phyloP scores from a whole-genome alignment of 1,139 yeast genomes.

The Lodderomyces theae region DNA sequence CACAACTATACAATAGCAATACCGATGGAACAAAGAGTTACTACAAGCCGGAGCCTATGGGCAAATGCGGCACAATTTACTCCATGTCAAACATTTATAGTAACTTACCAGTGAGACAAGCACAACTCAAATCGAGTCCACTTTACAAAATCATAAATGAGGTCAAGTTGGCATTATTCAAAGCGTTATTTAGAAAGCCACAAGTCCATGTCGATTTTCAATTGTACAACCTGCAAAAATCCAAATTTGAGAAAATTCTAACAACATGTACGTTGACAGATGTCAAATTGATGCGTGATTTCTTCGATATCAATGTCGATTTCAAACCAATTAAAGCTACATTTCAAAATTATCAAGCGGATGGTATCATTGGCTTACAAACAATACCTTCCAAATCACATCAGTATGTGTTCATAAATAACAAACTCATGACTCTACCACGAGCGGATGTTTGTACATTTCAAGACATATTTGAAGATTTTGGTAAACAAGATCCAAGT shows the following conservation, averaged over 20 bases:
- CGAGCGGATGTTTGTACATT: conserved; percentile 24
- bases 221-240: conserved; percentile 10
- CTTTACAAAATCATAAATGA: conserved; percentile 24
- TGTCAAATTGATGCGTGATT: conserved; percentile 8
- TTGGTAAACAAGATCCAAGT: conserved; percentile 4
- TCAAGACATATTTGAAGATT: conserved; percentile 23
- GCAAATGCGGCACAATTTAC: conserved; percentile 50
- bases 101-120: conserved; percentile 57
- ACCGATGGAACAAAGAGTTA: background rate
- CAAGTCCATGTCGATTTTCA: conserved; percentile 21
- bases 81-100: conserved; percentile 48
- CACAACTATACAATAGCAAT: conserved; percentile 5
- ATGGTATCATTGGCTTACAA: conserved; percentile 28
- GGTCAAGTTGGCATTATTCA: conserved; percentile 33
- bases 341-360: conserved; percentile 23
- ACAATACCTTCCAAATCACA: conserved; percentile 31
- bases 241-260: conserved; percentile 10
- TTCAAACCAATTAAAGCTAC: conserved; percentile 21
- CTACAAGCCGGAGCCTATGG: conserved; percentile 4
- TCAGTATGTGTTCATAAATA: conserved; percentile 51
- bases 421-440: conserved; percentile 26
- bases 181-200: conserved; percentile 29
- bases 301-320: conserved; percentile 10
- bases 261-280: conserved; percentile 1
- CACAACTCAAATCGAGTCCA: conserved; percentile 22